Conservation (phyloP, 345 rosid species). For the Bruguiera parviflora region DNA sequence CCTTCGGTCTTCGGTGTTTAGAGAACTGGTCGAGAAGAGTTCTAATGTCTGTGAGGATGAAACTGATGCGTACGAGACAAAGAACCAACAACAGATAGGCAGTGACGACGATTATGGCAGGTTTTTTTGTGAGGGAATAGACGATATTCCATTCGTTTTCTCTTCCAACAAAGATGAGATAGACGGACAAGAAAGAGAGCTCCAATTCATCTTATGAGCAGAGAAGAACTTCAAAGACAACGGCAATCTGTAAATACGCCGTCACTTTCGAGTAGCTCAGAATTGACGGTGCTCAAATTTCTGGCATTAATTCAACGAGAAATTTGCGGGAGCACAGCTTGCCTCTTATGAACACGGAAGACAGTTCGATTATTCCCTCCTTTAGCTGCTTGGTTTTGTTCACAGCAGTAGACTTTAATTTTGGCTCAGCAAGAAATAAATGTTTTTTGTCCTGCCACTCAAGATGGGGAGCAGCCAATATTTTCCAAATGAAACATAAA, state of each 20-base stretch:
- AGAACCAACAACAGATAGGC: background rate
- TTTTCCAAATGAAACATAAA: too few relatives aligned
- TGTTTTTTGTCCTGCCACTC: background rate
- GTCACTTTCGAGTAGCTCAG: background rate
- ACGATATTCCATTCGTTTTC: conserved; percentile 23
- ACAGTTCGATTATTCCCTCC: background rate
- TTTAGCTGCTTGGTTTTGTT: background rate
- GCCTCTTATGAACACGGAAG: background rate
- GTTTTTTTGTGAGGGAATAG: background rate
- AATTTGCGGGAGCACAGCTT: background rate
- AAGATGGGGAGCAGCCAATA: too few relatives aligned
- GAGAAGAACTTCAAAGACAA: background rate
- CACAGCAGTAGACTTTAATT: background rate
- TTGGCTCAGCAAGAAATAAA: background rate
- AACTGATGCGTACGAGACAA: background rate
- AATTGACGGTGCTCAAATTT: background rate
- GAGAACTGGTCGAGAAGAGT: conserved; percentile 53
- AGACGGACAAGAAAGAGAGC: conserved; percentile 35
- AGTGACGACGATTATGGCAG: background rate
- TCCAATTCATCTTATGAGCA: conserved; percentile 32
- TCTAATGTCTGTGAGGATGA: conserved; percentile 31
- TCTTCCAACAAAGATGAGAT: conserved; percentile 26
- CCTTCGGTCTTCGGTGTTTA: conserved; percentile 52
- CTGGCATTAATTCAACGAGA: background rate
- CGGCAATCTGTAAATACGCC: conserved; percentile 1